Evolutionary conservation across 2,329 filamentous ascomycete genomes (phyloP).

Genomic region (Pezicula radicicola): DNA sequence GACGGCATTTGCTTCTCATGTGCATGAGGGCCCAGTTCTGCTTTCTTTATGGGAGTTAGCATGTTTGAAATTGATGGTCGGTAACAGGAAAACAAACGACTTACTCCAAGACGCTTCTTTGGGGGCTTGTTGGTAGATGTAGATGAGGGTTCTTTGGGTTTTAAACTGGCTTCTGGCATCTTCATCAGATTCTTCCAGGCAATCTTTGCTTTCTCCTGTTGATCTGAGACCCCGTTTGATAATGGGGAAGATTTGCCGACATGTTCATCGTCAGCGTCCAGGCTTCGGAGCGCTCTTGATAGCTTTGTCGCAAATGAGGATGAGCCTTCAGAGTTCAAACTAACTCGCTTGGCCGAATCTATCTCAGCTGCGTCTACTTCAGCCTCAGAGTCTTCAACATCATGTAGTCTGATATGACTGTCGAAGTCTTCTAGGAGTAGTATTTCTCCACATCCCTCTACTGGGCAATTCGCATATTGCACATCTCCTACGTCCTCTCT

Average conservation of each 20-base stretch:
- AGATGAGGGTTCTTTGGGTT: not conserved
- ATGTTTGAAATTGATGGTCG: not conserved
- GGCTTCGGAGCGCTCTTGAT: conserved; percentile 19
- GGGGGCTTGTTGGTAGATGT: conserved; percentile 1
- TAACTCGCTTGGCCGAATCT: conserved; percentile 9
- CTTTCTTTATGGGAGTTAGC: conserved; percentile 33
- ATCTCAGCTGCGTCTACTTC: conserved; percentile 7
- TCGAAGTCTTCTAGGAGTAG: conserved; percentile 49
- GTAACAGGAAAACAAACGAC: conserved; percentile 5
- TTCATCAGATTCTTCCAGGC: conserved; percentile 29
- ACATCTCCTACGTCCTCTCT: conserved; percentile 25
- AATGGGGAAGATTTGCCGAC: not conserved
- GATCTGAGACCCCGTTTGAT: conserved; percentile 5
- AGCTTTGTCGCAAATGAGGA: conserved; percentile 20
- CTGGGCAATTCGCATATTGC: conserved; percentile 49
- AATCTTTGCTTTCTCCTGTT: conserved; percentile 19
- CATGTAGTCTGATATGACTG: conserved; percentile 57
- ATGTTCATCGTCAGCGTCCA: conserved; percentile 11
- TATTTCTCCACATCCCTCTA: conserved; percentile 58
- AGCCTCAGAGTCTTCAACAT: conserved; percentile 14
- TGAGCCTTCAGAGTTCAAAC: conserved; percentile 9
- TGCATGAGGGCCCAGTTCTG: conserved; percentile 68
- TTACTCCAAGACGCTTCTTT: conserved; percentile 30
- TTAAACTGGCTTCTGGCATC: conserved; percentile 21
- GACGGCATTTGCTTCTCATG: conserved; percentile 73